These are phyloP conservation scores for Hanseniaspora opuntiae DNA, from an alignment of 805 yeast genomes.

Conservation along the genomic window DNA sequence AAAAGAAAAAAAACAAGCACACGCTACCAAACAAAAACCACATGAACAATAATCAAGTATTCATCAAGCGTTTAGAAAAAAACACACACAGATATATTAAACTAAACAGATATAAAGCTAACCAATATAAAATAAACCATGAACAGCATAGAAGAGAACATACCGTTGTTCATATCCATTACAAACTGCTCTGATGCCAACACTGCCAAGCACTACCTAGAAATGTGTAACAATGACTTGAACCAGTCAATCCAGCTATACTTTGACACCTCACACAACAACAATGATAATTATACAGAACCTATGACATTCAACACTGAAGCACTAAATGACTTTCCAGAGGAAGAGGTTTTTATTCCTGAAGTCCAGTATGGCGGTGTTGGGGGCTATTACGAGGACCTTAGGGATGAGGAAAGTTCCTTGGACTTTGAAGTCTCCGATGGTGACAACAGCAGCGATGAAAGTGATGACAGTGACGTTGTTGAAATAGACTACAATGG, in stretches of 20 bases:
- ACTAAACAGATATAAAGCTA: too few relatives aligned
- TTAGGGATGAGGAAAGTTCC: background rate
- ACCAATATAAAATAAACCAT: slow-evolving; percentile 9
- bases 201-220: slow-evolving; percentile 62
- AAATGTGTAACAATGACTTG: slow-evolving; percentile 61
- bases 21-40: too few relatives aligned
- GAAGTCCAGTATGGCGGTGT: background rate
- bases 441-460: background rate
- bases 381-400: background rate
- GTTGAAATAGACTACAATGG: background rate
- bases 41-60: too few relatives aligned
- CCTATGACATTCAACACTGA: slow-evolving; percentile 4
- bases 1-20: too few relatives aligned
- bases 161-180: slow-evolving; percentile 69
- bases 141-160: slow-evolving; percentile 31
- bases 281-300: background rate
- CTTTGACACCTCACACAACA: slow-evolving; percentile 39
- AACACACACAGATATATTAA: too few relatives aligned
- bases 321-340: slow-evolving; percentile 19
- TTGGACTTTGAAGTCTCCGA: background rate
- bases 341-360: slow-evolving; percentile 15
- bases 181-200: slow-evolving; percentile 59
- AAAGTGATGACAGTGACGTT: slow-evolving; percentile 3
- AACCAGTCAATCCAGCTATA: slow-evolving; percentile 75
- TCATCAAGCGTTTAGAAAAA: too few relatives aligned